Percentiles rank a stretch among this genome's conserved stretches.
These are phyloP conservation scores for Naganishia onofrii DNA, from an alignment of 768 basidiomycete genomes.

Conservation along the genomic window DNA sequence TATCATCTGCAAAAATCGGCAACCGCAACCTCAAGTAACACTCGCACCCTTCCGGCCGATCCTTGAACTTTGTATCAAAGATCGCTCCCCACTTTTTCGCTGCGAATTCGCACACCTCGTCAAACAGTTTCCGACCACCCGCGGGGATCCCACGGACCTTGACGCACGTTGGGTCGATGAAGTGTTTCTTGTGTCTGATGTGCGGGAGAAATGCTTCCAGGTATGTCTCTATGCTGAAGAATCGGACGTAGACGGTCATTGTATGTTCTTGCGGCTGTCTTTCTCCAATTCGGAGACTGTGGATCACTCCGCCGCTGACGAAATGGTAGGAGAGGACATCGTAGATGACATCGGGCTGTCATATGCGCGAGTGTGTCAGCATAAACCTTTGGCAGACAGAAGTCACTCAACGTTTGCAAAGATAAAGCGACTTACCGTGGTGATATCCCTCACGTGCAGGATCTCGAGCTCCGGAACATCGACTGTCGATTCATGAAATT, in stretches of 20 bases:
- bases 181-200: neutral
- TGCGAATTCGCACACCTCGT: neutral
- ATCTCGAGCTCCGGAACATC: slow-evolving; percentile 21
- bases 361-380: too few species aligned
- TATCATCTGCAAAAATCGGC: slow-evolving; percentile 16
- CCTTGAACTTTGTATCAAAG: slow-evolving; percentile 2
- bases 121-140: slow-evolving; percentile 7
- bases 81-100: neutral
- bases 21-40: slow-evolving; percentile 8
- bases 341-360: slow-evolving; percentile 20
- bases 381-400: too few species aligned
- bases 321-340: neutral
- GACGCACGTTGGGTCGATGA: slow-evolving; percentile 1
- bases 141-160: neutral
- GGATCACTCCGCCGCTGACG: slow-evolving; percentile 15
- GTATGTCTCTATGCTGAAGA: slow-evolving; percentile 23
- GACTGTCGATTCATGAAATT: neutral
- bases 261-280: neutral
- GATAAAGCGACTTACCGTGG: neutral
- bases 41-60: slow-evolving; percentile 17
- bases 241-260: slow-evolving; percentile 12
- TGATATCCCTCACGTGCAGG: neutral
- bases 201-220: slow-evolving; percentile 19
- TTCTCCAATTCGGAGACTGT: slow-evolving; percentile 16
- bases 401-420: neutral